Conservation (phyloP, 345 rosid species). For the Cardamine chenopodiifolia region DNA sequence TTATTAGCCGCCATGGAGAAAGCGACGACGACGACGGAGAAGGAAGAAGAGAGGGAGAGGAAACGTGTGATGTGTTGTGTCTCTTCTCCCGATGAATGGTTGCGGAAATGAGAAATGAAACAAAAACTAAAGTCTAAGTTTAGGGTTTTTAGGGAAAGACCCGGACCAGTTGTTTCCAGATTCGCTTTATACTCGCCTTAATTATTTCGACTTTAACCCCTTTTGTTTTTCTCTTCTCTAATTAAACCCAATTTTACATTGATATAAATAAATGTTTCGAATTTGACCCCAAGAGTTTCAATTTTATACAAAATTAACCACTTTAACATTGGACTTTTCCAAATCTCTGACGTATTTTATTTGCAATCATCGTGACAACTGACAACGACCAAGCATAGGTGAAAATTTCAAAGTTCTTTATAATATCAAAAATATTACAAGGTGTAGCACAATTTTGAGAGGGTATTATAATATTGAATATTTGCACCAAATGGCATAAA, state of each 20-base stretch:
- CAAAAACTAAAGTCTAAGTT: not conserved
- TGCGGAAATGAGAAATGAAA: conserved; percentile 30
- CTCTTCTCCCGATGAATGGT: conserved; percentile 30
- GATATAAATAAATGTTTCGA: not conserved
- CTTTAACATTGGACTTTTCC: not conserved
- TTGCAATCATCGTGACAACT: not conserved
- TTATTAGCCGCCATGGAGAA: conserved; percentile 48
- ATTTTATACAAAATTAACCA: not conserved
- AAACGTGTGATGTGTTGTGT: conserved; percentile 19
- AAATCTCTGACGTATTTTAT: not conserved
- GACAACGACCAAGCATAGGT: not conserved
- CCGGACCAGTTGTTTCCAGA: conserved; percentile 25
- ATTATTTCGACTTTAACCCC: not conserved
- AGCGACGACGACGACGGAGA: not conserved
- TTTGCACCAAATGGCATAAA: too few species aligned
- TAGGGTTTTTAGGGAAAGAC: conserved; percentile 29
- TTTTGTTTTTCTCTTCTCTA: not conserved
- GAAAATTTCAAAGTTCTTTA: not conserved
- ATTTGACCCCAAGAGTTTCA: not conserved
- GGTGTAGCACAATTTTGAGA: not conserved
- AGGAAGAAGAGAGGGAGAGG: not conserved
- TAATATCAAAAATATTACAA: not conserved
- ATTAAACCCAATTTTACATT: not conserved
- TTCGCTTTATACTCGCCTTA: conserved; percentile 5
- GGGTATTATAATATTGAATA: not conserved